phyloP scores from a whole-genome alignment of 768 basidiomycete species.

The Cystofilobasidium capitatum region DNA sequence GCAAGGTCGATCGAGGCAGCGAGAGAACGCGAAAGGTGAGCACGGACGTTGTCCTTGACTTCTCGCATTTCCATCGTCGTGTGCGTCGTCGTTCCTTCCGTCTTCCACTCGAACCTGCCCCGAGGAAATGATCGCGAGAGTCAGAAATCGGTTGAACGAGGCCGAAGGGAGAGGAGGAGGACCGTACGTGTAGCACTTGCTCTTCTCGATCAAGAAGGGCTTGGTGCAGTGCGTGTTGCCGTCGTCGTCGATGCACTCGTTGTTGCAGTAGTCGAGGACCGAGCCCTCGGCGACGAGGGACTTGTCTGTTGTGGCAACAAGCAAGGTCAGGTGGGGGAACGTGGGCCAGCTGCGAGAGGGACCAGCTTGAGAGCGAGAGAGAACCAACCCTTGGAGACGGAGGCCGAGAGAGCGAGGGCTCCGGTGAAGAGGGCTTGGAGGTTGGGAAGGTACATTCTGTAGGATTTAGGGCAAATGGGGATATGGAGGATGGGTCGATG shows the following conservation, averaged over 20 bases:
- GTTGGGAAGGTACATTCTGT: slow-evolving; percentile 36
- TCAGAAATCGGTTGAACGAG: background rate
- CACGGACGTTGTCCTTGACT: slow-evolving; percentile 33
- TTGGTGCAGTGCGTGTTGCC: slow-evolving; percentile 35
- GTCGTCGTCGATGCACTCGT: slow-evolving; percentile 33
- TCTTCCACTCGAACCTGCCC: slow-evolving; percentile 33
- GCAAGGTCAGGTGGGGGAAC: background rate
- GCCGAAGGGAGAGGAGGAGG: background rate
- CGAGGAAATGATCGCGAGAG: too few species aligned
- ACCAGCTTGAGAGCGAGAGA: background rate
- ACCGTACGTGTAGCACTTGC: slow-evolving; percentile 32
- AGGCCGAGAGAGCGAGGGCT: slow-evolving; percentile 33
- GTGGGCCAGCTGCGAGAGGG: background rate
- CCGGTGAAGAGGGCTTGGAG: slow-evolving; percentile 32
- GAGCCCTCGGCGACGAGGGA: slow-evolving; percentile 32
- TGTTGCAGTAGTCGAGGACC: slow-evolving; percentile 35
- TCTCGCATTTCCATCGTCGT: slow-evolving; percentile 37
- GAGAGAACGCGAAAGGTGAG: background rate
- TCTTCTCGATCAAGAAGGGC: slow-evolving; percentile 35
- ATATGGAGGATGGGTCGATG: background rate
- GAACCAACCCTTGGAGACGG: slow-evolving; percentile 31
- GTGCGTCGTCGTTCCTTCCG: slow-evolving; percentile 34
- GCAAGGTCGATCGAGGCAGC: background rate
- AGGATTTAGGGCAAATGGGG: background rate
- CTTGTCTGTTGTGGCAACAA: slow-evolving; percentile 25